Base-by-base conservation (phyloP, 2,329 filamentous ascomycete species). In the Alternaria sp. region DNA sequence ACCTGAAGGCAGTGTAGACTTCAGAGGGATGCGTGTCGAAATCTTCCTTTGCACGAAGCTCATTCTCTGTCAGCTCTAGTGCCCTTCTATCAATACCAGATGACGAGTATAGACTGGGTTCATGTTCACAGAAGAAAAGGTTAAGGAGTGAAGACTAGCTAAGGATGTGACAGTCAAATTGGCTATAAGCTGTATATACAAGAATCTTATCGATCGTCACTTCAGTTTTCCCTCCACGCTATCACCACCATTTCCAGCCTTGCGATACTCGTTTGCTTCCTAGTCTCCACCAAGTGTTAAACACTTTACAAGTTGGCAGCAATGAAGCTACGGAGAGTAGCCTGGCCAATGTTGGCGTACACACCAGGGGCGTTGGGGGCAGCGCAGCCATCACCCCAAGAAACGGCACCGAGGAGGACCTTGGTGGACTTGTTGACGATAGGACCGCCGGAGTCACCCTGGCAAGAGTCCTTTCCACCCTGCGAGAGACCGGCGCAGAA, bases 391-490 rank as follows among this genome's bases (percentile, higher is more conserved):
- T 46, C 11, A 25, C 60, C 63, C 46, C 56, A 65, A 9, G 60
- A 63, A 17, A 63, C 63, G 9, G 59, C 17, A 44, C 63, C 63
- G 25, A 65, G 12, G 17, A 65, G 52, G 6, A 23, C 21, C 56
- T 55, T 63, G 47, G 50, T 40, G 5, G 60, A n/a, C 49, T 52
- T 40, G 62, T 72, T 56, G 55, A 74, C 56, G 21, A 76, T 67
- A 21, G 74, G 73, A 43, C 73, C 73, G 51, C 74, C 74, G 57
- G 58, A 65, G 69, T 76, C 74, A 63, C 74, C 73, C 70, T 75
- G 74, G 74, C 74, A 76, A 53, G 74, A 75, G 67, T 75, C 74
- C 68, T 71, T 73, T 57, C 73, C 73, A 61, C 74, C 74, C 15
- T 57, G 45, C 10, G 67, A 3, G 12, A 65, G 4, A 49, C 72